Conservation (phyloP, 768 basidiomycete genomes). For the Mycena indigotica region DNA sequence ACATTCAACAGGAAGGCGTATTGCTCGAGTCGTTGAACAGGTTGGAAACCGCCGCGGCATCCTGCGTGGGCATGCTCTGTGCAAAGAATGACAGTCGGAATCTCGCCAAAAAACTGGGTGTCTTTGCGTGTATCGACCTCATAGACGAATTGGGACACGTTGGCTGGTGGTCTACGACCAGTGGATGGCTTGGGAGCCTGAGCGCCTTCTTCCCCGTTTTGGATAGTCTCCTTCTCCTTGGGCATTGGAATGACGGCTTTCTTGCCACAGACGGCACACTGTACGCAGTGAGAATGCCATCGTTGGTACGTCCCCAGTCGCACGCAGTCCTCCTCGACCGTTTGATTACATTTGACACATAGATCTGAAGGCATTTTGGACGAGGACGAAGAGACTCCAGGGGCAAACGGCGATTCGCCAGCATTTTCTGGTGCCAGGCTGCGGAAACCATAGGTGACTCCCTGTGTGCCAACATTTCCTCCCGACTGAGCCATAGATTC, state of each 20-base stretch:
- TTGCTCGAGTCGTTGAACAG: constrained; percentile 93
- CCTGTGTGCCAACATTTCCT: constrained; percentile 76
- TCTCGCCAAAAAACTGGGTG: constrained; percentile 67
- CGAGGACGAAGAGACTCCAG: constrained; percentile 40
- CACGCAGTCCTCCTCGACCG: constrained; percentile 97
- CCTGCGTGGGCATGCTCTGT: constrained; percentile 70
- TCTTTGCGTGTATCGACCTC: constrained; percentile 72
- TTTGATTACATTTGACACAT: constrained; percentile 84
- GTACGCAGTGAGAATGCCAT: constrained; percentile 96
- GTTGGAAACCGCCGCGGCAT: constrained; percentile 79
- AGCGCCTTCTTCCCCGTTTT: constrained; percentile 51
- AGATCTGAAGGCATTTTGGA: constrained; percentile 79
- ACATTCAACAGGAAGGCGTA: constrained; percentile 97
- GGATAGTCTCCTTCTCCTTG: constrained; percentile 55
- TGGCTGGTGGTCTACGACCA: constrained; percentile 75
- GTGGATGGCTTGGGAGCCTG: constrained; percentile 63
- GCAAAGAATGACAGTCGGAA: constrained; percentile 77
- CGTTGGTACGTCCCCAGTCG: constrained; percentile 93
- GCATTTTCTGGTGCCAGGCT: constrained; percentile 89
- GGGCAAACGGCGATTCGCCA: constrained; percentile 81
- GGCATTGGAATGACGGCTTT: constrained; percentile 62
- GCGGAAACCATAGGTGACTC: constrained; percentile 90
- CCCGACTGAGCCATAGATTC: constrained; percentile 52
- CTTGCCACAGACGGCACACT: constrained; percentile 80
- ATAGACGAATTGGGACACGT: constrained; percentile 77